Percentiles rank a stretch among this genome's conserved stretches.
phyloP scores from a whole-genome alignment of 2,329 filamentous ascomycete genomes.

The Trichoderma lentiforme region DNA sequence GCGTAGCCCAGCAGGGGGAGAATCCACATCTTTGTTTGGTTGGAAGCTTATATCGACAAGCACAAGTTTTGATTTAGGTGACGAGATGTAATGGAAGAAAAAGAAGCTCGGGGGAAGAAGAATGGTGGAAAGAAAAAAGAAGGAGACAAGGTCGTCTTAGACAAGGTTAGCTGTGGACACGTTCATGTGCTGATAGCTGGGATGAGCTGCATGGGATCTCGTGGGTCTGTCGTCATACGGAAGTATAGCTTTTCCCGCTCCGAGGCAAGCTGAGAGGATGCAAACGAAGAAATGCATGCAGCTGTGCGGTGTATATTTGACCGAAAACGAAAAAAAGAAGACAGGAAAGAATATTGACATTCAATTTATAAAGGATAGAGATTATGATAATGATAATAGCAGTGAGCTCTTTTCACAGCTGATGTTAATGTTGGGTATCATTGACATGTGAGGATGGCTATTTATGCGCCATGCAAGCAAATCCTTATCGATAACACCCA shows the following conservation, averaged over 20 bases:
- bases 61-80: background rate
- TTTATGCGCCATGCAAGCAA: background rate
- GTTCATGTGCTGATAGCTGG: slow-evolving; percentile 15
- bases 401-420: background rate
- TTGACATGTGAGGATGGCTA: background rate
- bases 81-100: background rate
- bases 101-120: background rate
- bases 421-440: background rate
- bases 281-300: background rate
- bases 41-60: background rate
- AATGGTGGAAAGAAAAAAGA: background rate
- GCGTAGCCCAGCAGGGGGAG: slow-evolving; percentile 86
- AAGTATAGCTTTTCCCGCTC: slow-evolving; percentile 14
- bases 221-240: slow-evolving; percentile 14
- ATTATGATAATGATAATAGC: no score
- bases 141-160: background rate
- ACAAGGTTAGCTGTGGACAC: slow-evolving; percentile 20
- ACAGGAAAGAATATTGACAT: no score
- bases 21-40: slow-evolving; percentile 79
- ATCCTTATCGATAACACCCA: slow-evolving; percentile 21
- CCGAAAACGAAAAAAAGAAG: background rate
- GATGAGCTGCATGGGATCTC: slow-evolving; percentile 5
- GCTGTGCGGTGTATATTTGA: background rate
- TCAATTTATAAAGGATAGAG: background rate
- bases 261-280: background rate